phyloP scores from a whole-genome alignment of 257 asterid genomes.

The Solanum chmielewskii region DNA sequence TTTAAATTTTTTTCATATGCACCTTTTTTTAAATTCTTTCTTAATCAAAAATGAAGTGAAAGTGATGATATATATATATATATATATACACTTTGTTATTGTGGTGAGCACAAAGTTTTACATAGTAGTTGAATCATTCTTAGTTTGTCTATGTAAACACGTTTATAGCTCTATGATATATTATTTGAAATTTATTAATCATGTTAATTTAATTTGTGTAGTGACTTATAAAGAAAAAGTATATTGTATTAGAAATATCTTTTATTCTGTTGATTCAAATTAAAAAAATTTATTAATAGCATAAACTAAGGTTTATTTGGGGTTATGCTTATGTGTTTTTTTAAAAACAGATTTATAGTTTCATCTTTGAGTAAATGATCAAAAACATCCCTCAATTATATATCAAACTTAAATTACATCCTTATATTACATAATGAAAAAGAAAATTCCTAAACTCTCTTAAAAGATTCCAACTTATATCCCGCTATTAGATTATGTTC shows the following conservation, averaged over 20 bases:
- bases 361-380: no score
- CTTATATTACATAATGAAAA: no score
- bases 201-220: neutral
- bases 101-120: neutral
- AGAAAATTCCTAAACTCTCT: no score
- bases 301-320: neutral
- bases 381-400: no score
- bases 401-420: no score
- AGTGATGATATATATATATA: neutral
- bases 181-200: neutral
- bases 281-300: no score
- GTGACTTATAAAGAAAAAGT: neutral
- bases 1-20: neutral
- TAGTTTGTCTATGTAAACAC: neutral
- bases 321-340: neutral
- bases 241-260: no score
- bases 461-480: no score
- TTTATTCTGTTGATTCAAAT: neutral
- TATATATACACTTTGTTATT: neutral
- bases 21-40: neutral
- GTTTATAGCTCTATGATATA: neutral
- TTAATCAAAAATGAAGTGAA: neutral
- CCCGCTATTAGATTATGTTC: no score
- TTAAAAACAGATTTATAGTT: neutral
- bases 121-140: neutral